phyloP scores from a whole-genome alignment of 148 eudicot genomes.

The Rhododendron ferrugineum region DNA sequence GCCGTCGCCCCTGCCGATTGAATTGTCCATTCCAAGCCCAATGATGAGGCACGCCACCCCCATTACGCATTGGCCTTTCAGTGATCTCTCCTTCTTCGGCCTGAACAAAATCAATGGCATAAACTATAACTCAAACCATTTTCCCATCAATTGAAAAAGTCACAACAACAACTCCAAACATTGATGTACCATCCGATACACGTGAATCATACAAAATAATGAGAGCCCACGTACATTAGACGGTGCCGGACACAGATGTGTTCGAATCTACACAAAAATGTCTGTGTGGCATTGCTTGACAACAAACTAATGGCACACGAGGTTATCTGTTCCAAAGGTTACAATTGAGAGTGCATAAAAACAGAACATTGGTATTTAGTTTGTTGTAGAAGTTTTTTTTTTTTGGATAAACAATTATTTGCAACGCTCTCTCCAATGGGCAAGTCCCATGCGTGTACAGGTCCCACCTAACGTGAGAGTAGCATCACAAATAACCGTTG shows the following conservation, averaged over 20 bases:
- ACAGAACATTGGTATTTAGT: background rate
- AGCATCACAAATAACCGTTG: background rate
- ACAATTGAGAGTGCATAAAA: background rate
- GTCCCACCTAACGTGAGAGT: background rate
- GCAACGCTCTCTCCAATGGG: background rate
- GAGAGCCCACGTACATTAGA: too few relatives aligned
- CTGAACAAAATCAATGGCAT: conserved; percentile 6
- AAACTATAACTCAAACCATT: background rate
- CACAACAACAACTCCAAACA: background rate
- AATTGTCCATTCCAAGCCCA: conserved; percentile 30
- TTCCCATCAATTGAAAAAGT: background rate
- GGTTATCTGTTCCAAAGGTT: background rate
- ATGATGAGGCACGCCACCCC: conserved; percentile 52
- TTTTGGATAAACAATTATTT: too few relatives aligned
- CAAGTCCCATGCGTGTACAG: too few relatives aligned
- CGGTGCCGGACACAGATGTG: too few relatives aligned
- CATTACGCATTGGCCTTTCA: conserved; percentile 34
- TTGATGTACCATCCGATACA: too few relatives aligned
- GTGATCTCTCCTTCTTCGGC: conserved; percentile 23
- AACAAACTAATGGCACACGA: too few relatives aligned
- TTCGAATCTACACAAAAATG: too few relatives aligned
- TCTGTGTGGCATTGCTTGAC: too few relatives aligned
- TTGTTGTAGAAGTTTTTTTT: too few relatives aligned
- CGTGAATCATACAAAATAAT: background rate
- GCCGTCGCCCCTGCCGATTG: background rate